Conservation (phyloP, 345 rosid species). For the Litchi chinensis region DNA sequence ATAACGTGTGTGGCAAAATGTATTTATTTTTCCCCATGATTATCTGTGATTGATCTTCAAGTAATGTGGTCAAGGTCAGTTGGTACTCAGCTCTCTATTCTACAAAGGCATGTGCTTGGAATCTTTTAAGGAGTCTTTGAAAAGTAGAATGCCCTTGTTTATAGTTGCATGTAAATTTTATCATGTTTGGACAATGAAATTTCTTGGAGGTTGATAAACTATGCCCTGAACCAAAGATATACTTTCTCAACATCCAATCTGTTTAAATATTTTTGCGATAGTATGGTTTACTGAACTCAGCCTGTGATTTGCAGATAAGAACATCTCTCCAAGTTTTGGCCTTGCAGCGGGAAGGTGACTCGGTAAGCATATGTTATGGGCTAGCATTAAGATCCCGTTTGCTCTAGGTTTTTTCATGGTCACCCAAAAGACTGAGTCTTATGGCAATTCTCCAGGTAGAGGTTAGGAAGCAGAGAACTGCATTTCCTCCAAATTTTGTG, state of each 20-base stretch:
- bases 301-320: constrained; percentile 65
- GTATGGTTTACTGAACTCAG: constrained; percentile 23
- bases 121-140: neutral
- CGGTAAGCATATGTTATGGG: constrained; percentile 47
- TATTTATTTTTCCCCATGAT: neutral
- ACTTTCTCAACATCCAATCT: neutral
- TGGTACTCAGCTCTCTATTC: neutral
- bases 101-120: neutral
- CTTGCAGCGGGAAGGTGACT: constrained; percentile 79
- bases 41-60: neutral
- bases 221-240: neutral
- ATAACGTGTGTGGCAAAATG: neutral
- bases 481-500: constrained; percentile 96
- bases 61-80: neutral
- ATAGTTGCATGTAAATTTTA: neutral
- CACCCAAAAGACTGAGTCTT: neutral
- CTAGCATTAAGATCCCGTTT: constrained; percentile 15
- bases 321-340: constrained; percentile 94
- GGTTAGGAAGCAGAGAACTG: constrained; percentile 88
- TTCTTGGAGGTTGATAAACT: neutral
- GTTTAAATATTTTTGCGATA: constrained; percentile 1
- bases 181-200: neutral
- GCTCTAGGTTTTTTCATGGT: constrained; percentile 1
- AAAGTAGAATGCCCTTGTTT: neutral
- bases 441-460: constrained; percentile 53